Base-by-base conservation (phyloP, 2,329 filamentous ascomycete species). In the Periconia sp. region DNA sequence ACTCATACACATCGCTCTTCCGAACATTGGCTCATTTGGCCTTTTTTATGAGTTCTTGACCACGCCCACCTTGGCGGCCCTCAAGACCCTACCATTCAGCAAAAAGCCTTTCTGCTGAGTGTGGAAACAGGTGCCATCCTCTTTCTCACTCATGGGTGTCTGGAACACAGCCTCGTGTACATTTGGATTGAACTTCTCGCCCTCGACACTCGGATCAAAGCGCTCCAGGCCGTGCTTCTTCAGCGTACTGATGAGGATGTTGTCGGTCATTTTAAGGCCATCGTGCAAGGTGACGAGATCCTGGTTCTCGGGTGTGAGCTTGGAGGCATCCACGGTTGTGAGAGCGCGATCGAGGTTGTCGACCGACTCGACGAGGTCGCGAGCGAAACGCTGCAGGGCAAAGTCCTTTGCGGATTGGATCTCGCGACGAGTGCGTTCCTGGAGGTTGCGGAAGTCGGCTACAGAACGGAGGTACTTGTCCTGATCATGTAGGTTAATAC, bases 301-400 rank as follows among this genome's bases (percentile, higher is more conserved):
- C 68, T 88, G 79, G 69, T 83, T 83, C 17, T 82, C 75, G 38
- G 81, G 59, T 16, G 77, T 77, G 52, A 95, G 79, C 74, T 89
- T 89, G 28, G 90, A 86, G 47, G 81, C 69, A 15, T 89, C 85
- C 10, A 96, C 92, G 63, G 86, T 90, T 52, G 78, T 73, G 30
- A 99, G 83, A 30, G 94, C 94, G 56, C 92, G 92, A 75, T 99
- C 94, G 53, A 99, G 85, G 80, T 97, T 99, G 76, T 99, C 94
- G 65, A 99, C 86, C 66, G 84, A 90, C 71, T 99, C 94, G 59
- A 97, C 84, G 32, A 99, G 85, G 74, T 99, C 94, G 73, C 90
- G 88, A 66, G 92, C 90, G 75, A 99, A 97, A 58, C 86, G 78
- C 70, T 96, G 90, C 65, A 99, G 94, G 64, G 92, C 94, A 63